These are phyloP conservation scores for Colletotrichum caudatum DNA, from an alignment of 2,329 filamentous ascomycete species.

Conservation along the genomic window DNA sequence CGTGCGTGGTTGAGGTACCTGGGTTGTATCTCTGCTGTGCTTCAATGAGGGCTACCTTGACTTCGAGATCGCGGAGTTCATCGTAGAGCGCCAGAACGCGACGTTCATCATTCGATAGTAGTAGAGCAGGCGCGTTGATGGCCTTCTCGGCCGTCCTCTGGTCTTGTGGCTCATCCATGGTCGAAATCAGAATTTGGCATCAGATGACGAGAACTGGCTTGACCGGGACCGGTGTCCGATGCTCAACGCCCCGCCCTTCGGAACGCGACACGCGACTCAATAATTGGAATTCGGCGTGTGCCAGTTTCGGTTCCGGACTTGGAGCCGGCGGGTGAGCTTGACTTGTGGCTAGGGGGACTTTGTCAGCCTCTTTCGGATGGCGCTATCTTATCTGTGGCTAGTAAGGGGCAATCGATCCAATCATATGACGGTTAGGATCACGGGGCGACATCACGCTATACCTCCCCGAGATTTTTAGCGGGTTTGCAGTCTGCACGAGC, in stretches of 20 bases:
- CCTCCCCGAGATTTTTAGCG: constrained; percentile 36
- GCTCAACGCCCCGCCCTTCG: constrained; percentile 25
- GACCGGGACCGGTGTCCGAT: constrained; percentile 13
- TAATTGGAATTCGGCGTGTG: constrained; percentile 12
- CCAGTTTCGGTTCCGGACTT: constrained; percentile 24
- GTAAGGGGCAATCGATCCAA: constrained; percentile 14
- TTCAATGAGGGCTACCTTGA: constrained; percentile 77
- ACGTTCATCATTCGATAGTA: constrained; percentile 75
- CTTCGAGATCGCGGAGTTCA: constrained; percentile 75
- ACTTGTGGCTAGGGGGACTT: constrained; percentile 16
- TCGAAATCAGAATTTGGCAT: constrained; percentile 20
- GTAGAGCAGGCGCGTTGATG: constrained; percentile 57
- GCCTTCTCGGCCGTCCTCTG: constrained; percentile 41
- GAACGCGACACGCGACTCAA: constrained; percentile 28
- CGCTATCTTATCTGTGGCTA: constrained; percentile 27
- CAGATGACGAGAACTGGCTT: background rate
- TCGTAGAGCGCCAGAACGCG: constrained; percentile 78
- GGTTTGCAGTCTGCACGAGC: constrained; percentile 40
- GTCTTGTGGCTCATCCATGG: constrained; percentile 46
- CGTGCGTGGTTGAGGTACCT: constrained; percentile 47
- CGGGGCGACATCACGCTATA: constrained; percentile 42
- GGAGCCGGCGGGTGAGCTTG: background rate
- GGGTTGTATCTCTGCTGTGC: constrained; percentile 56
- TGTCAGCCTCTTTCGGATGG: constrained; percentile 1
- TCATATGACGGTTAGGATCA: constrained; percentile 40